Evolutionary conservation across 2,329 filamentous ascomycete species (phyloP), one percentile per base, ranked within the genome.

Genomic region (Ophiocordyceps camponoti-saundersi): DNA sequence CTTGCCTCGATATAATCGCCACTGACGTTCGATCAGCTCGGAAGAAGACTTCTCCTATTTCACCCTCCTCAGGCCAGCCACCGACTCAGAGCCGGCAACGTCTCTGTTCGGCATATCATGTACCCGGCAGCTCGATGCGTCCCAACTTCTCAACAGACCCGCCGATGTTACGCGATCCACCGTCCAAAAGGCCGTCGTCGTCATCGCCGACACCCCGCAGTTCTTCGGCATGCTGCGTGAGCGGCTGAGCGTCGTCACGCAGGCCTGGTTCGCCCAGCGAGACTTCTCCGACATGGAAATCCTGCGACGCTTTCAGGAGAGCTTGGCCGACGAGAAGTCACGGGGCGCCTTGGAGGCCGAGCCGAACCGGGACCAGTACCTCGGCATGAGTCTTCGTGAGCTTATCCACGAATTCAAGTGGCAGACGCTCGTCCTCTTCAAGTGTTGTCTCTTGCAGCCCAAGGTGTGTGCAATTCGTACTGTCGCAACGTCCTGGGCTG

Each of bases 31-130:
- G 26, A 8, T 47, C 57, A 92, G 85, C 48, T 81, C 85, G 21
- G 83, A 82, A 48, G 92, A 98, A 66, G 92, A 96, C 66, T 98
- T 96, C 69, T 95, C 89, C 46, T 98, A 98, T 68, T 98, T 98
- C 63, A 96, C 90, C 10, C 79, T 98, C 46, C 73, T 87, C 49
- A 77, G 79, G 29, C 78, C 80, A 44, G 72, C 71, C 47, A 71
- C 65, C 52, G 65, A 64, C 46, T 56, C 62, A 20, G 60, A 67
- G 32, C 76, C 81, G 7, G 77, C 79, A 29, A 88, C 85, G 2
- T 94, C 87, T 22, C 77, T 98, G 21, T 98, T 98, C 60, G 92
- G 92, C 51, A 95, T 98, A 59, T 85, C 88, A 18, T 98, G 92
- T 63, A 95, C 90, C 16, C 77, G 90, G 49, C 92, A 96, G 66